Evolutionary conservation across 2,329 filamentous ascomycete species (phyloP).

Genomic region (Penicillium freii): DNA sequence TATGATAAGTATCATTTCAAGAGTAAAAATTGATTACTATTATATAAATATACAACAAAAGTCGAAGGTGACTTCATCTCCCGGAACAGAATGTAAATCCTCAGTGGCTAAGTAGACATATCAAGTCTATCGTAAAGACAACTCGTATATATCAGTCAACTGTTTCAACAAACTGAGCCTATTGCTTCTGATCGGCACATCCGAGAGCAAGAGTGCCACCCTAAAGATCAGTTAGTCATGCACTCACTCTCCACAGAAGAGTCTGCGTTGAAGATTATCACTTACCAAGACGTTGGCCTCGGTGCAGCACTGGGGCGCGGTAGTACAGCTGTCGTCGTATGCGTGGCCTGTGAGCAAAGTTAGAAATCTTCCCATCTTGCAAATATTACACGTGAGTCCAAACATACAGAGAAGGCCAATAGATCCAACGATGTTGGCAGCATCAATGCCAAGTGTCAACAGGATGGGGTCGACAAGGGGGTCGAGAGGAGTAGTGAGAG

Average conservation of each 20-base stretch:
- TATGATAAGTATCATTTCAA: neutral
- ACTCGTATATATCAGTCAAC: neutral
- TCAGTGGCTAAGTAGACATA: neutral
- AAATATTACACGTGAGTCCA: neutral
- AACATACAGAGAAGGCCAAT: constrained; percentile 31
- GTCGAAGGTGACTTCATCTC: neutral
- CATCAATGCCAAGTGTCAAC: constrained; percentile 22
- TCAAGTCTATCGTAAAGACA: neutral
- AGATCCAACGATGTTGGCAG: constrained; percentile 27
- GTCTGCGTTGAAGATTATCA: neutral
- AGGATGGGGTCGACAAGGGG: constrained; percentile 28
- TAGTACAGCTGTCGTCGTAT: constrained; percentile 22
- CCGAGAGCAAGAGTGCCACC: constrained; percentile 28
- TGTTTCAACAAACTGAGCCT: neutral
- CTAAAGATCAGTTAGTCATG: constrained; percentile 14
- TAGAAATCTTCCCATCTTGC: neutral
- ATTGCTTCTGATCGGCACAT: constrained; percentile 18
- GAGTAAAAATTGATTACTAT: neutral
- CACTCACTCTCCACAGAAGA: too few species aligned
- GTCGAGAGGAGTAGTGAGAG: constrained; percentile 31
- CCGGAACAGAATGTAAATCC: neutral
- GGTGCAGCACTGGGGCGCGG: constrained; percentile 31
- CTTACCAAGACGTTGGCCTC: constrained; percentile 32
- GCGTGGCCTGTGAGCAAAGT: constrained; percentile 22
- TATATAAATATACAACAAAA: neutral